Conservation (phyloP, 2,329 filamentous ascomycete genomes). For the Aspergillus quadrilineatus region DNA sequence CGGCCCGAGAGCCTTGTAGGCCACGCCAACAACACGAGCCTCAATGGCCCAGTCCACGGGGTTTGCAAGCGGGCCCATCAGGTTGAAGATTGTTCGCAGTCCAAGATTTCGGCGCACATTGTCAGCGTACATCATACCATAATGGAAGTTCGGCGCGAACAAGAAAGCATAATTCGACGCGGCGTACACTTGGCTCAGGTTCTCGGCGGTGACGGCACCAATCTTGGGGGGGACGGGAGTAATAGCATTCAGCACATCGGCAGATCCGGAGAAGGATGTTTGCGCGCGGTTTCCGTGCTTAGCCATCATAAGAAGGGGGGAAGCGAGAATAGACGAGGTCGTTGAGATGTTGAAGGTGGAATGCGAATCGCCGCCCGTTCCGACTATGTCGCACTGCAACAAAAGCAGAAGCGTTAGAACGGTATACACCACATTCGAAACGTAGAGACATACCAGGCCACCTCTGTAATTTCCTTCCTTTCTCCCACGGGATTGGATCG, state of each 20-base stretch:
- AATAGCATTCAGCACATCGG: conserved; percentile 81
- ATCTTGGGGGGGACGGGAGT: conserved; percentile 71
- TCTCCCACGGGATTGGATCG: conserved; percentile 61
- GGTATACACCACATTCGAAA: not conserved
- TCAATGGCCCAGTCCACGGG: conserved; percentile 82
- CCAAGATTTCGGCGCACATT: conserved; percentile 83
- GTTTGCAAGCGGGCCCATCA: conserved; percentile 88
- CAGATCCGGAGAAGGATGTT: conserved; percentile 92
- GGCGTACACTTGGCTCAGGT: conserved; percentile 70
- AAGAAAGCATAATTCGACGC: conserved; percentile 90
- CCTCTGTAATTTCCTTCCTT: conserved; percentile 75
- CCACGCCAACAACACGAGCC: conserved; percentile 89
- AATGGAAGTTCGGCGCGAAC: conserved; percentile 94
- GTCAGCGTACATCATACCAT: conserved; percentile 86
- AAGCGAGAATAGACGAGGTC: conserved; percentile 87
- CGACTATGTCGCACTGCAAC: conserved; percentile 81
- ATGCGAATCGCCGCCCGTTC: conserved; percentile 93
- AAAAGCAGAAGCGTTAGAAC: not conserved
- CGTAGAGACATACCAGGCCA: conserved; percentile 66
- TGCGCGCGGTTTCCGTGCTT: conserved; percentile 97
- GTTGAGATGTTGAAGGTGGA: conserved; percentile 99
- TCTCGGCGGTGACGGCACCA: conserved; percentile 68
- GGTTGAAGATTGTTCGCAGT: conserved; percentile 96
- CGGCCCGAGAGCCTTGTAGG: conserved; percentile 78
- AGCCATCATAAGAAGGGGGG: conserved; percentile 76